Conservation (phyloP, 371 early-diverging fungal genomes). For the Astathelohania contejeani region DNA sequence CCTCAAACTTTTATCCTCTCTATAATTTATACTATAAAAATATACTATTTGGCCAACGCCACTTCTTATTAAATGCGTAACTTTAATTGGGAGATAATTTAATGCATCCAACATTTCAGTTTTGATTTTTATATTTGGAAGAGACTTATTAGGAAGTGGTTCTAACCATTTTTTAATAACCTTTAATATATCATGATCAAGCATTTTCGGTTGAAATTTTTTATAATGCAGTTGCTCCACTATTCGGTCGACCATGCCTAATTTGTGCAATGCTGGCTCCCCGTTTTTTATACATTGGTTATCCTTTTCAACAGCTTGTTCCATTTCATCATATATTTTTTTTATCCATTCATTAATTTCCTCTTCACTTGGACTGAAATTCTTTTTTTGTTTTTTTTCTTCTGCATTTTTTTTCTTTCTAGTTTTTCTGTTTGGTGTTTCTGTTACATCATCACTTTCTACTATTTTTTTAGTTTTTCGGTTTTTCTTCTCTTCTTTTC, state of each 20-base stretch:
- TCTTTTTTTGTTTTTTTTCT: not conserved
- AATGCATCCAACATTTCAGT: constrained; percentile 38
- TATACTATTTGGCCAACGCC: constrained; percentile 50
- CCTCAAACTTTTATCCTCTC: constrained; percentile 41
- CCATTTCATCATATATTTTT: constrained; percentile 17
- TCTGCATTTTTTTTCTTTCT: too few species aligned
- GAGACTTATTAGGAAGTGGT: constrained; percentile 48
- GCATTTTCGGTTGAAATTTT: constrained; percentile 30
- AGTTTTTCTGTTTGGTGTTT: too few species aligned
- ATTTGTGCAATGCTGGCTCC: constrained; percentile 25
- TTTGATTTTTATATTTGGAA: constrained; percentile 48
- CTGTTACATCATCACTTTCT: not conserved
- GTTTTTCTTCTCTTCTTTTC: too few species aligned
- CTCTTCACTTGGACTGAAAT: not conserved
- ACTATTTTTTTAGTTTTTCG: not conserved
- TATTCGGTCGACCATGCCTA: constrained; percentile 37
- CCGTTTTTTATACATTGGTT: constrained; percentile 15
- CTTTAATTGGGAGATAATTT: constrained; percentile 27
- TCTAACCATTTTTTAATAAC: constrained; percentile 50
- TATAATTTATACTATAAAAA: constrained; percentile 49
- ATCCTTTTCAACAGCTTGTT: constrained; percentile 17
- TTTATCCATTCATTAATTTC: not conserved
- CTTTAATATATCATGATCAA: constrained; percentile 36
- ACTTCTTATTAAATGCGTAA: constrained; percentile 36
- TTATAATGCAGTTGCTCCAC: constrained; percentile 27